phyloP scores from a whole-genome alignment of 257 asterid species.

The Gynochthodes officinalis region DNA sequence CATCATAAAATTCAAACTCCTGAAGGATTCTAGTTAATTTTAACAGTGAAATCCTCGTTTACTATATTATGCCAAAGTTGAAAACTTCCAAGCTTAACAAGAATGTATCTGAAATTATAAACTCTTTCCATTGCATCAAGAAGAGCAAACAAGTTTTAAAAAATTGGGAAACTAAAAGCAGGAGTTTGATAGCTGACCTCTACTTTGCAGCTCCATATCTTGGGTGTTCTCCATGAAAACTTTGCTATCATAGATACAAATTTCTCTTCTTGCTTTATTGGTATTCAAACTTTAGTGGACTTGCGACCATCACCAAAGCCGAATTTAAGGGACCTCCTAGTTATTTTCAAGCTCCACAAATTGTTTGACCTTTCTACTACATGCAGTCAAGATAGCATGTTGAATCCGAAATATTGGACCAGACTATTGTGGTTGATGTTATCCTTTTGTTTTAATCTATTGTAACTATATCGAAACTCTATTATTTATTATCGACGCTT shows the following conservation, averaged over 20 bases:
- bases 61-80: background rate
- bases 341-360: background rate
- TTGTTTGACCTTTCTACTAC: conserved; percentile 2
- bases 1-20: background rate
- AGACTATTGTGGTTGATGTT: background rate
- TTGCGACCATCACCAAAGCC: background rate
- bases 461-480: too few species aligned
- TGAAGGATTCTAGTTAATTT: background rate
- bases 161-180: background rate
- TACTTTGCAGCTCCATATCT: conserved; percentile 29
- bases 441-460: background rate
- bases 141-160: background rate
- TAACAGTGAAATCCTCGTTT: background rate
- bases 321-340: background rate
- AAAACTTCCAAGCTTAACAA: background rate
- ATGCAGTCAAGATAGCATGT: background rate
- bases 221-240: conserved; percentile 22
- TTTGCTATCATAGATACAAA: background rate
- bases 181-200: conserved; percentile 19
- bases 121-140: background rate
- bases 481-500: too few species aligned
- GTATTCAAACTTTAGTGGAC: background rate
- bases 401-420: background rate
- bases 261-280: background rate
- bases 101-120: background rate